Evolutionary conservation across 2,329 filamentous ascomycete genomes (phyloP), one percentile per base, ranked within the genome.

Genomic region (Hyphodiscus sp.): DNA sequence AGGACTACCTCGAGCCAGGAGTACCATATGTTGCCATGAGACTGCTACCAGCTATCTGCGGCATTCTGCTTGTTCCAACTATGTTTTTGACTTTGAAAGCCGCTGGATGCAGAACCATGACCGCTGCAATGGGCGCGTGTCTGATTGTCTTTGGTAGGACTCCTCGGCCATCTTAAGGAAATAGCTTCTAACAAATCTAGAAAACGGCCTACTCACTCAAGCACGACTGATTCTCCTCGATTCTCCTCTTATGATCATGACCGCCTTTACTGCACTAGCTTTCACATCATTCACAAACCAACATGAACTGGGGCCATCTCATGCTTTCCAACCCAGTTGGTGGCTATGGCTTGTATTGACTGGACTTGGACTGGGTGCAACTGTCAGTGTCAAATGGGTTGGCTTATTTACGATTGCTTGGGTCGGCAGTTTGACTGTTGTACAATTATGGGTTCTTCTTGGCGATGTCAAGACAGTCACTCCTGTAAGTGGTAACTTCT

Each of bases 1-100:
- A 97, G 76, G 94, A 99, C 71, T 99, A 99, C 69, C 70, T 97
- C 59, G 94, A 96, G 74, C 91, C 94, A 2, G 83, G 85, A 50
- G 94, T 99, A 51, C 94, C 94, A 44, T 99, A 99, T 72, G 94
- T 99, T 52, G 88, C 94, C 52, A 99, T 99, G 94, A 87, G 94
- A 69, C 73, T 97, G 73, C 83, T 96, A 62, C 92, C 94, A 41
- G 94, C 94, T 52, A 75, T 97, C 60, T 86, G 91, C 64, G 94
- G 94, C 68, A 85, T 97, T 55, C 73, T 95, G 52, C 82, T 95
- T 41, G 89, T 95, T 50, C 92, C 94, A 11, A 88, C 84, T 66
- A 95, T 97, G 80, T 99, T 96, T 75, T 73, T 99, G 68, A 96
- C 92, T 2, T 76, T 99, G 59, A 97, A 96, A 77, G 88, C 89